phyloP scores from a whole-genome alignment of 73 alveolate genomes.

The Blepharisma japonicum region DNA sequence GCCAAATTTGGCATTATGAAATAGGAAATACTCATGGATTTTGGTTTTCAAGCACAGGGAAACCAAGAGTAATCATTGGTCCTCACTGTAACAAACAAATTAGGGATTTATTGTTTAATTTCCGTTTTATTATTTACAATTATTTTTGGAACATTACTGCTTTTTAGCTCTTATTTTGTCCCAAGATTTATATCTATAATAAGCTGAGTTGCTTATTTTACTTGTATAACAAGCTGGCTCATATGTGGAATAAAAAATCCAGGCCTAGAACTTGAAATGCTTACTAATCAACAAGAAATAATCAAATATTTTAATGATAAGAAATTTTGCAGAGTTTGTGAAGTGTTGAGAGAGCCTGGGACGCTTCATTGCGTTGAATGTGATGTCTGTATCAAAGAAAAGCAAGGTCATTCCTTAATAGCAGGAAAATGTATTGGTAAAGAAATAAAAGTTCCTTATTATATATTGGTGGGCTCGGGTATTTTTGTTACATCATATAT shows the following conservation, averaged over 20 bases:
- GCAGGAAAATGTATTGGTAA: constrained; percentile 16
- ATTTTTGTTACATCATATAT: not conserved
- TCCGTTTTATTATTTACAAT: not conserved
- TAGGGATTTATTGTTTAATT: not conserved
- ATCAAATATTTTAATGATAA: not conserved
- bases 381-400: constrained; percentile 9
- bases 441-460: not conserved
- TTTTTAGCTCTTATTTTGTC: not conserved
- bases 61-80: constrained; percentile 2
- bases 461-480: not conserved
- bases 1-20: not conserved
- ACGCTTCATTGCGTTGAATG: constrained; percentile 25
- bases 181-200: not conserved
- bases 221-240: not conserved
- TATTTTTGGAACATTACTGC: not conserved
- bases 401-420: not conserved
- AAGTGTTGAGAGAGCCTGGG: constrained; percentile 14
- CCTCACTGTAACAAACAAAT: constrained; percentile 7
- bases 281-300: constrained; percentile 3
- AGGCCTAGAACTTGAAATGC: not conserved
- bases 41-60: not conserved
- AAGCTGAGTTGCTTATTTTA: not conserved
- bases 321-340: constrained; percentile 25
- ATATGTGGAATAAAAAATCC: not conserved
- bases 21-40: constrained; percentile 3